Evolutionary conservation across 2,329 filamentous ascomycete species (phyloP).

Genomic region (Nothopassalora personata): DNA sequence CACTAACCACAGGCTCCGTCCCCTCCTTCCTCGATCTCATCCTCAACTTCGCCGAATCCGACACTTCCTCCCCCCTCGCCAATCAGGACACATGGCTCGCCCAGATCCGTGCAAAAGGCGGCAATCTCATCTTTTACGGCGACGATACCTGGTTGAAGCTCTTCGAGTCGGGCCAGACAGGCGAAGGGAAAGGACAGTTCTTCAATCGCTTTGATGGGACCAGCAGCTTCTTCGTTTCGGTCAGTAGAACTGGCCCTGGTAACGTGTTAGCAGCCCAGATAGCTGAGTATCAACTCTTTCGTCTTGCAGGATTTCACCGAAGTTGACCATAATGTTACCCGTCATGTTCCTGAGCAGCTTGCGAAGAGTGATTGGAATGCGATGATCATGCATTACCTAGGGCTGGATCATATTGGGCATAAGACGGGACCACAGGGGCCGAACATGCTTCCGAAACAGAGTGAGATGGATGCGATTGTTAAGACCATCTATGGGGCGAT

Average conservation of each 20-base stretch:
- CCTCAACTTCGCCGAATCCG: conserved; percentile 90
- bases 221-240: conserved; percentile 95
- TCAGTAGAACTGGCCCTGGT: conserved; percentile 49
- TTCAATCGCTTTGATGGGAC: conserved; percentile 89
- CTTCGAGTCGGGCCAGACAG: conserved; percentile 56
- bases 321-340: conserved; percentile 94
- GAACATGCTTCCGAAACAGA: conserved; percentile 89
- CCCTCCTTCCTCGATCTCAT: conserved; percentile 97
- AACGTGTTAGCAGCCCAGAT: conserved; percentile 27
- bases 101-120: conserved; percentile 73
- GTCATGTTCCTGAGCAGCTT: conserved; percentile 76
- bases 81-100: conserved; percentile 93
- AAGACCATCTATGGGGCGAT: conserved; percentile 71
- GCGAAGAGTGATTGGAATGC: conserved; percentile 77
- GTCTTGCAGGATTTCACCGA: conserved; percentile 79
- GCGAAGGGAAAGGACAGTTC: conserved; percentile 37
- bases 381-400: conserved; percentile 92
- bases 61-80: conserved; percentile 81
- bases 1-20: conserved; percentile 95
- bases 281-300: conserved; percentile 31
- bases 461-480: conserved; percentile 86
- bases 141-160: conserved; percentile 98
- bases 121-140: conserved; percentile 87
- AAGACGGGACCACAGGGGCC: conserved; percentile 81
- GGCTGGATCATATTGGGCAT: conserved; percentile 94